These are phyloP conservation scores for Trichoderma polysporum DNA, from an alignment of 2,329 filamentous ascomycete species.

Conservation along the genomic window DNA sequence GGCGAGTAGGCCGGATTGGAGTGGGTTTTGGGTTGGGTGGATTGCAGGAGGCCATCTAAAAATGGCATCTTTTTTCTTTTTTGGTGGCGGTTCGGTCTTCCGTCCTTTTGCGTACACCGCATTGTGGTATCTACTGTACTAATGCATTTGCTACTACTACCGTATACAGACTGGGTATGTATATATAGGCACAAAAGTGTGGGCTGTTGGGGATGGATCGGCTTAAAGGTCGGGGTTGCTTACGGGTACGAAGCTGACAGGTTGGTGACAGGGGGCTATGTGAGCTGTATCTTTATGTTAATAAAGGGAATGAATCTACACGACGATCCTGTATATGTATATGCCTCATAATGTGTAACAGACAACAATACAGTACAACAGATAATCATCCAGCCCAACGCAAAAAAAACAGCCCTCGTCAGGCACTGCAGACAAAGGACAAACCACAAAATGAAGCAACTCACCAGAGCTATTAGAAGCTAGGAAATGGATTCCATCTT, in stretches of 20 bases:
- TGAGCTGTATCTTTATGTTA: too few relatives aligned
- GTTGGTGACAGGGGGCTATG: neutral
- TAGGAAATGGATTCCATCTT: neutral
- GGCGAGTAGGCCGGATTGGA: neutral
- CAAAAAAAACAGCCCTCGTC: too few relatives aligned
- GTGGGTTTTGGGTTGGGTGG: neutral
- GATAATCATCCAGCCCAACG: too few relatives aligned
- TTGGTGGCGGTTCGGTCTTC: neutral
- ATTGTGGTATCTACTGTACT: neutral
- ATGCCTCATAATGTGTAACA: too few relatives aligned
- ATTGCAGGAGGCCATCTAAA: slow-evolving; percentile 8
- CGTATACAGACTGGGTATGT: neutral
- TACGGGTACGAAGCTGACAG: slow-evolving; percentile 5
- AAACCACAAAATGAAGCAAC: neutral
- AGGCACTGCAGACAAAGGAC: neutral
- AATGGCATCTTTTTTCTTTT: slow-evolving; percentile 2
- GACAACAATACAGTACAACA: too few relatives aligned
- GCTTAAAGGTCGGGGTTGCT: neutral
- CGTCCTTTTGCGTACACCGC: neutral
- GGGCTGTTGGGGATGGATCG: neutral
- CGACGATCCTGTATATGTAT: too few relatives aligned
- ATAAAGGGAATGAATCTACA: too few relatives aligned
- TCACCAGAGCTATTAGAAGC: neutral
- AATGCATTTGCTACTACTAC: too few relatives aligned
- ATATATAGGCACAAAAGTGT: neutral